Conservation (phyloP, 495 filamentous ascomycete species). For the Trichoderma reesei region DNA sequence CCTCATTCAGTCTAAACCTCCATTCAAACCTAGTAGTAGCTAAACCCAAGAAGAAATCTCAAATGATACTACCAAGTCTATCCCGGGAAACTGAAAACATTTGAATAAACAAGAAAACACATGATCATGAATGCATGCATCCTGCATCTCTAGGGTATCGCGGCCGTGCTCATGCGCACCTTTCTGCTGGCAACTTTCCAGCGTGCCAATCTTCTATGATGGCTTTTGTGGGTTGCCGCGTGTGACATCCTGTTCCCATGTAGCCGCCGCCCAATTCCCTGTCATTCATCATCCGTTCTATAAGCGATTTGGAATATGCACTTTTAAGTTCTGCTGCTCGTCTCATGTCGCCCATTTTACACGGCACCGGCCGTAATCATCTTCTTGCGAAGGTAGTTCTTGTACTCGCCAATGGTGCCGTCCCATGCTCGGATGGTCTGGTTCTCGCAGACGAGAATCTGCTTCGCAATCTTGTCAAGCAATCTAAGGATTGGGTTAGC, state of each 20-base stretch:
- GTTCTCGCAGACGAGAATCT: constrained; percentile 98
- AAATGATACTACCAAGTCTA: constrained; percentile 10
- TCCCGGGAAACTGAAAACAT: constrained; percentile 5
- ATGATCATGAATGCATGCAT: constrained; percentile 8
- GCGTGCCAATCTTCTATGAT: constrained; percentile 11
- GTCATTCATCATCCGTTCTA: constrained; percentile 11
- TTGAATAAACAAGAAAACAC: background rate
- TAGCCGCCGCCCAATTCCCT: constrained; percentile 7
- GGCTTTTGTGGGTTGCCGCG: constrained; percentile 22
- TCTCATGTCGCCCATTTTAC: constrained; percentile 26
- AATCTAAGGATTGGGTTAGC: constrained; percentile 42
- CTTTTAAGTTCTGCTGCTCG: background rate
- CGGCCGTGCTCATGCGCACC: constrained; percentile 1
- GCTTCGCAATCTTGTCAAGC: constrained; percentile 98
- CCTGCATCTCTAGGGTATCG: constrained; percentile 7
- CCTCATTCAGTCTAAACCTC: background rate
- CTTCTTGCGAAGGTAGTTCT: constrained; percentile 98
- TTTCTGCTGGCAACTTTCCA: background rate
- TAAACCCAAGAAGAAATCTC: background rate
- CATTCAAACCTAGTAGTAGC: background rate
- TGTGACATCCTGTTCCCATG: constrained; percentile 21
- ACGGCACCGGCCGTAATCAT: constrained; percentile 62
- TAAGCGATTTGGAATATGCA: background rate
- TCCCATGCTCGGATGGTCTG: constrained; percentile 84
- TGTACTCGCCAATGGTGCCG: constrained; percentile 85